phyloP scores from a whole-genome alignment of 129 eudicot species.

The Glebionis coronaria region DNA sequence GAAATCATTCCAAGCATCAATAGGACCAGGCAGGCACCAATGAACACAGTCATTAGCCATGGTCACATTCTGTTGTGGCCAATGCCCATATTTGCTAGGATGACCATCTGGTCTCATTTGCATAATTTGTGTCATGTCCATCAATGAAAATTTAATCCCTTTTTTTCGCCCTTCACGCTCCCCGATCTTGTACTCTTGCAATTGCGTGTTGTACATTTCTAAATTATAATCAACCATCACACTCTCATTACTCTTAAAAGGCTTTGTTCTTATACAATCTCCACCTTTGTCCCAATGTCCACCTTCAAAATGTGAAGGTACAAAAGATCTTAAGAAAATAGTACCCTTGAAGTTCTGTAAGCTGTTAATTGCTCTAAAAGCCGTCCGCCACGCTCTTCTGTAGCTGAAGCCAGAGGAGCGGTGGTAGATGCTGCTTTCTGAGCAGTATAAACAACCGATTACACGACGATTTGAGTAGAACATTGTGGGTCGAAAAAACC shows the following conservation, averaged over 20 bases:
- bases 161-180: constrained; percentile 42
- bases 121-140: constrained; percentile 62
- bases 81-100: constrained; percentile 73
- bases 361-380: constrained; percentile 51
- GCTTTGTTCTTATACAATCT: constrained; percentile 63
- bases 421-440: constrained; percentile 36
- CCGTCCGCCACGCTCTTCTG: constrained; percentile 59
- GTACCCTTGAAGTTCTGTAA: constrained; percentile 48
- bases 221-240: constrained; percentile 44
- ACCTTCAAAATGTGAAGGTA: constrained; percentile 82
- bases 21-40: constrained; percentile 87
- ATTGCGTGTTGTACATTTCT: constrained; percentile 61
- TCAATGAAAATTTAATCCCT: constrained; percentile 43
- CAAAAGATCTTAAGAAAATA: constrained; percentile 58
- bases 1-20: constrained; percentile 75
- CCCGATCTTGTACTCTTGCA: constrained; percentile 56
- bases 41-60: constrained; percentile 70
- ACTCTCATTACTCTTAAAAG: constrained; percentile 47
- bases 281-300: constrained; percentile 89
- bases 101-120: constrained; percentile 86
- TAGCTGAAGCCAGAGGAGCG: constrained; percentile 47
- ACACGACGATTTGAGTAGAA: constrained; percentile 48
- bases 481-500: constrained; percentile 78
- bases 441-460: constrained; percentile 67
- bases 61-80: constrained; percentile 48